Base-by-base conservation (phyloP, 345 rosid genomes). In the Eucalyptus grandis region DNA sequence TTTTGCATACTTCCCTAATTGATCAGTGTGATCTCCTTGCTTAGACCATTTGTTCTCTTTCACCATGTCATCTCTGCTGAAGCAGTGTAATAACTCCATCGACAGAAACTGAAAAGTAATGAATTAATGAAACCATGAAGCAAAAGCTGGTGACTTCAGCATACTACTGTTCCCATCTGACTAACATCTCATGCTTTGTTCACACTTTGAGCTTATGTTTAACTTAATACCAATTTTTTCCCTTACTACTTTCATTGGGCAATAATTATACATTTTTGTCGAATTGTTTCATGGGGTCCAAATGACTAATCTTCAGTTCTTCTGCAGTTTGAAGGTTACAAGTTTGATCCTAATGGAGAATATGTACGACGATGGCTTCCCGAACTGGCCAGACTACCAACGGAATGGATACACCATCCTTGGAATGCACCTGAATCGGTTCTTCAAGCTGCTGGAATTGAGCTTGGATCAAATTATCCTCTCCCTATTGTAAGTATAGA, bases 321-420 rank as follows among this genome's bases (percentile, higher is more conserved):
- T 91, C 54, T 90, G 89, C 97, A 98, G 97, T 94, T 95, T 88
- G 97, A 98, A 92, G 99, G 99, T 65, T 97, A 98, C 92, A 98
- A 96, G 89, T 97, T 95, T 90, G 99, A 98, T 9, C 99, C 99
- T 0, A 87, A 95, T 91, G 99, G 99, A 80, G 99, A 98, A 92
- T 98, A 98, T 87, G 99, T 96, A 11, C 94, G 99, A 31, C 89
- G 99, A 89, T 98, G 99, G 99, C 99, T 97, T 88, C 99, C 99
- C 13, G 99, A 98, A 88, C 97, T 98, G 87, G 94, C 99, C 12
- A 96, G 99, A 88, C 96, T 98, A 81, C 99, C 99, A 30, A 97
- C 99, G 54, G 99, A 98, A 89, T 98, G 99, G 99, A 97, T 98
- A 88, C 99, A 98, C 93, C 99, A 98, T 90, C 99, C 99, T 2